phyloP scores from a whole-genome alignment of 116 monocot species.

The Cymodocea nodosa region DNA sequence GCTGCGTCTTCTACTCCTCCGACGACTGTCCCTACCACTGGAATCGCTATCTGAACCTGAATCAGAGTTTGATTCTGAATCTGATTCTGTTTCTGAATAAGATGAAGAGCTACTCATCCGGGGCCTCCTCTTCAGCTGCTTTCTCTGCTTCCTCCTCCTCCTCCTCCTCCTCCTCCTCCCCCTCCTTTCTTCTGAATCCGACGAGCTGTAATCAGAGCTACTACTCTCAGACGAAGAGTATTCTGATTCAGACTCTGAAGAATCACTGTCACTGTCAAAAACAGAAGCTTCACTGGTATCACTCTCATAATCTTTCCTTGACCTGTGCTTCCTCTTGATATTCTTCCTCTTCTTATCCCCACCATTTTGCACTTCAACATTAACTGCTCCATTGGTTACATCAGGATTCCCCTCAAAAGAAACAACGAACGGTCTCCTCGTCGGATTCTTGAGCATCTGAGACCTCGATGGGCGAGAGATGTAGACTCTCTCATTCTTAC shows the following conservation, averaged over 20 bases:
- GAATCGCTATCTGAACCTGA: constrained; percentile 60
- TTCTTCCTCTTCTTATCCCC: constrained; percentile 22
- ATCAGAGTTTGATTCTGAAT: constrained; percentile 46
- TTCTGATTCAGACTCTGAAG: constrained; percentile 45
- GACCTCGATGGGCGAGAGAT: constrained; percentile 81
- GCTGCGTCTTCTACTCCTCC: constrained; percentile 33
- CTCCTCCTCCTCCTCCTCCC: constrained; percentile 32
- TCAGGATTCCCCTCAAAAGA: constrained; percentile 70
- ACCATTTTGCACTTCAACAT: constrained; percentile 9
- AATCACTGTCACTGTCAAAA: constrained; percentile 62
- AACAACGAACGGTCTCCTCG: constrained; percentile 38
- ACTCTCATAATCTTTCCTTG: constrained; percentile 37
- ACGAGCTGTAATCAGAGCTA: constrained; percentile 43
- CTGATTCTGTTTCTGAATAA: constrained; percentile 46
- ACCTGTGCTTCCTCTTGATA: constrained; percentile 76
- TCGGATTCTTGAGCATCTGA: constrained; percentile 76
- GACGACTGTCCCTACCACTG: constrained; percentile 37
- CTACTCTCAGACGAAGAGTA: constrained; percentile 56
- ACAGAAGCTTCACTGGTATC: constrained; percentile 72
- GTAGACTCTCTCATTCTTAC: constrained; percentile 92
- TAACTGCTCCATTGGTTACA: constrained; percentile 5
- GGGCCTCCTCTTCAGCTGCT: constrained; percentile 11
- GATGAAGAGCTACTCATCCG: constrained; percentile 51
- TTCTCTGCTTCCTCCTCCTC: constrained; percentile 47
- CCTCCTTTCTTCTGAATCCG: constrained; percentile 47